Conservation (phyloP, 768 basidiomycete species). For the Lactarius trivialis region DNA sequence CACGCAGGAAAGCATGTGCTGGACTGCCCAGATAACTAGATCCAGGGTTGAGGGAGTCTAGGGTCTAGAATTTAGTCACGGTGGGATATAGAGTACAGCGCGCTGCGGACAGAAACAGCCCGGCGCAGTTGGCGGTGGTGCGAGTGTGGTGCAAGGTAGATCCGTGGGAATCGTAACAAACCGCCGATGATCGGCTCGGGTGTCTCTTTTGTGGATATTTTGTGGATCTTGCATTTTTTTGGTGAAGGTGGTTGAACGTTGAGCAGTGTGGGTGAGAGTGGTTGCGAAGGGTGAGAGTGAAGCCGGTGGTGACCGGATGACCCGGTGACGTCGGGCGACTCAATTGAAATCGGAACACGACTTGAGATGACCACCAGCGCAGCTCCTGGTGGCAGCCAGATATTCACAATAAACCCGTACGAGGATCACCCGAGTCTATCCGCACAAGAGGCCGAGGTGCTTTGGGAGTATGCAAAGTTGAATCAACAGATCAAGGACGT, state of each 20-base stretch:
- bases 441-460: conserved; percentile 64
- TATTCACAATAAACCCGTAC: conserved; percentile 65
- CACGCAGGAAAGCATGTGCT: no score
- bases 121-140: neutral
- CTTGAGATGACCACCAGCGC: conserved; percentile 6
- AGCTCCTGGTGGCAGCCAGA: conserved; percentile 24
- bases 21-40: no score
- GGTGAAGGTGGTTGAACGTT: neutral
- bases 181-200: neutral
- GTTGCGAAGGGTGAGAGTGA: neutral
- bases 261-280: no score
- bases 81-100: neutral
- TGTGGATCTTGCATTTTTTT: neutral
- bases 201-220: no score
- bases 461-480: conserved; percentile 92
- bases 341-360: neutral
- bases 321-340: no score
- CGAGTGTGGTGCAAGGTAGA: neutral
- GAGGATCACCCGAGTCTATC: conserved; percentile 62
- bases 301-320: neutral
- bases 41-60: neutral
- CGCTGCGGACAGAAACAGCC: neutral
- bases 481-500: conserved; percentile 76
- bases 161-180: neutral
- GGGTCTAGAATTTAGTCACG: neutral